Conservation (phyloP, 1,284 basidiomycete species). For the Vanrija pseudolonga region DNA sequence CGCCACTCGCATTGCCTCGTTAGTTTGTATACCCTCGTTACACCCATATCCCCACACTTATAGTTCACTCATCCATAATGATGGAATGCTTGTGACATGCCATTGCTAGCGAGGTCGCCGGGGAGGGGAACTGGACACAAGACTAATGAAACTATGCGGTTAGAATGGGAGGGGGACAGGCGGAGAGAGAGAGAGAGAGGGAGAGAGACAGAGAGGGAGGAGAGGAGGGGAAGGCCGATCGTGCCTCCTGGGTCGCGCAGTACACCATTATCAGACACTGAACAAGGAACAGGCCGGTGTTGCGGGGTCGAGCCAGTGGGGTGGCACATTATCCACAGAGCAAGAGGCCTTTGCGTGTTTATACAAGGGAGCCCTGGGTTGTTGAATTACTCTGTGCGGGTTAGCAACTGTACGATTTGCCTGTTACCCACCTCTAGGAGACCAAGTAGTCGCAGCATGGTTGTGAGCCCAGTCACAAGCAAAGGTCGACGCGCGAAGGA, state of each 20-base stretch:
- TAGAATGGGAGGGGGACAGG: neutral
- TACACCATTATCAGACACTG: too few species aligned
- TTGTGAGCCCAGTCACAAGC: constrained; percentile 54
- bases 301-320: neutral
- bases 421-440: neutral
- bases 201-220: neutral
- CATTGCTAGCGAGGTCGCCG: neutral
- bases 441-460: constrained; percentile 23
- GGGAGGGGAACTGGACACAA: neutral
- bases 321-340: neutral
- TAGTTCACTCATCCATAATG: neutral
- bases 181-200: neutral
- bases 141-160: neutral
- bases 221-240: neutral
- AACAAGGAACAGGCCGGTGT: neutral
- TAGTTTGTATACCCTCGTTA: too few species aligned
- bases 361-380: neutral
- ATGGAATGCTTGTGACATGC: neutral
- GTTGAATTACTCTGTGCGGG: neutral
- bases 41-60: too few species aligned
- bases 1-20: too few species aligned
- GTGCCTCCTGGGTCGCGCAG: neutral
- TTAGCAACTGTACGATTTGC: neutral
- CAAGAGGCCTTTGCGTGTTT: neutral
- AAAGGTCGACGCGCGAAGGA: constrained; percentile 70